Percentiles rank a stretch among this genome's conserved stretches.
Evolutionary conservation across 2,329 filamentous ascomycete species (phyloP).

Genomic region (Fusarium napiforme): DNA sequence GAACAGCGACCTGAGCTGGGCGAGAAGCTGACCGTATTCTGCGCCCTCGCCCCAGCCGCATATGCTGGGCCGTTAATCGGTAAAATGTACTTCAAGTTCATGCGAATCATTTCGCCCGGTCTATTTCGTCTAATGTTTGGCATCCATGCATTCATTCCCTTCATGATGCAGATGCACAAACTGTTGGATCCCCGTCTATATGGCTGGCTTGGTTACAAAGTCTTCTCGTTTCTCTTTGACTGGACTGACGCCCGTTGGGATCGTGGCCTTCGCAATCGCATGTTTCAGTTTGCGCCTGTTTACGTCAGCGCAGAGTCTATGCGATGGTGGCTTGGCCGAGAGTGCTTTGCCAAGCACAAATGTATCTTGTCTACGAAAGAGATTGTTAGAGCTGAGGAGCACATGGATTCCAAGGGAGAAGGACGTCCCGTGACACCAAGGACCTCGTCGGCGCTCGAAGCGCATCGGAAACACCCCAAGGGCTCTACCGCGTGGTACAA

Average conservation of each 20-base stretch:
- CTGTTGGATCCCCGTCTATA: conserved; percentile 75
- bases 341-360: conserved; percentile 82
- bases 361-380: conserved; percentile 87
- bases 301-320: conserved; percentile 91
- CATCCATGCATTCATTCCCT: conserved; percentile 90
- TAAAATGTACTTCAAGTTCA: conserved; percentile 92
- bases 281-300: conserved; percentile 93
- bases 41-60: conserved; percentile 87
- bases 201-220: conserved; percentile 84
- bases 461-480: conserved; percentile 53
- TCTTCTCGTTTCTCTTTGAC: conserved; percentile 89
- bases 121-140: conserved; percentile 88
- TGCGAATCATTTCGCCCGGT: conserved; percentile 79
- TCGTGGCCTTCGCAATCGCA: conserved; percentile 76
- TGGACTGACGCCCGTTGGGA: conserved; percentile 92
- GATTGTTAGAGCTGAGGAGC: conserved; percentile 70
- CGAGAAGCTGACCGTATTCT: conserved; percentile 86
- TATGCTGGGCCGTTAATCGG: conserved; percentile 89
- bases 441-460: conserved; percentile 45
- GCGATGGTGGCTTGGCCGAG: conserved; percentile 93
- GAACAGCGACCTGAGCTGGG: conserved; percentile 89
- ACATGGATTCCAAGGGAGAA: conserved; percentile 61
- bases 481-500: conserved; percentile 83
- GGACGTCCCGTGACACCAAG: conserved; percentile 31
- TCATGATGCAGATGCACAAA: conserved; percentile 88